These are phyloP conservation scores for Heliosperma pusillum DNA, from an alignment of 148 eudicot species.

Conservation along the genomic window DNA sequence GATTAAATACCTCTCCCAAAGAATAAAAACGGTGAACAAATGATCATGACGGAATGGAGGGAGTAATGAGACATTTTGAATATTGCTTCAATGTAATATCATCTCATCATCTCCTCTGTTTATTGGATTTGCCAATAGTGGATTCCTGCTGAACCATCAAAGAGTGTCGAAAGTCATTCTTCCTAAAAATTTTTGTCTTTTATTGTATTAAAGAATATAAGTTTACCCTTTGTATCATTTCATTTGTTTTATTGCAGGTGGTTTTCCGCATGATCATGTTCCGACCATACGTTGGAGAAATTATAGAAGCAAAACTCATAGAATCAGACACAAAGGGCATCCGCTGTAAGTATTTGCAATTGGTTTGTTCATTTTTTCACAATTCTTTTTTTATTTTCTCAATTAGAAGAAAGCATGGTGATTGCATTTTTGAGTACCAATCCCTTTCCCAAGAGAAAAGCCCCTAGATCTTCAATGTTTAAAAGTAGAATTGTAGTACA, in stretches of 20 bases:
- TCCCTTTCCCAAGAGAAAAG: too few relatives aligned
- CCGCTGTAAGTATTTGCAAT: constrained; percentile 43
- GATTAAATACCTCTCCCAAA: too few relatives aligned
- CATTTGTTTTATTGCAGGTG: constrained; percentile 42
- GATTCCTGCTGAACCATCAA: background rate
- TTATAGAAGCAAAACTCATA: constrained; percentile 58
- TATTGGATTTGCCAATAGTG: background rate
- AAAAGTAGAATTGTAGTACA: too few relatives aligned
- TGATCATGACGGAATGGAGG: too few relatives aligned
- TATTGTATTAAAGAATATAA: background rate
- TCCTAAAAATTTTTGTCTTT: background rate
- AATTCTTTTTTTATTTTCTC: background rate
- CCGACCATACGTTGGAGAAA: constrained; percentile 79
- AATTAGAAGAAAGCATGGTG: background rate
- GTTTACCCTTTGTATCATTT: background rate
- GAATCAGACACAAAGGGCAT: constrained; percentile 57
- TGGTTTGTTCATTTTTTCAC: background rate
- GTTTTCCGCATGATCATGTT: constrained; percentile 71
- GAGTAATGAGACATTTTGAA: too few relatives aligned
- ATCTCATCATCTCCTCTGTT: background rate
- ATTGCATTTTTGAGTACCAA: too few relatives aligned
- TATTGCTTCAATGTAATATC: background rate
- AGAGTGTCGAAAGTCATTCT: background rate
- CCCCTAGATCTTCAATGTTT: too few relatives aligned
- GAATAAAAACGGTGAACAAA: too few relatives aligned